phyloP scores from a whole-genome alignment of 306 rosid genomes.

The Castanopsis chinensis region DNA sequence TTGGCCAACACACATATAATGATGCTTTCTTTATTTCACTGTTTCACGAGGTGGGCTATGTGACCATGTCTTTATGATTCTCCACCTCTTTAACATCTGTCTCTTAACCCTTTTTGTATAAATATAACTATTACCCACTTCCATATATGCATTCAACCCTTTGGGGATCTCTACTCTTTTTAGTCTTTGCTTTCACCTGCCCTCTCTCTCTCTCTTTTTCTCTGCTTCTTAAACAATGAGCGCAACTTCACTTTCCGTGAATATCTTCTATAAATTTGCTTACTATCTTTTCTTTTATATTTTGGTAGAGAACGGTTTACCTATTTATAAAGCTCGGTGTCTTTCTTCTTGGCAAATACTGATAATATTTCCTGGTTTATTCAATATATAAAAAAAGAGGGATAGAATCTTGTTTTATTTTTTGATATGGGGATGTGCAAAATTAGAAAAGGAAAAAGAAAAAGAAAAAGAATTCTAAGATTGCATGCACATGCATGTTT shows the following conservation, averaged over 20 bases:
- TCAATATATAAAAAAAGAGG: background rate
- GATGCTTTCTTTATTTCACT: conserved; percentile 34
- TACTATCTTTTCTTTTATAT: background rate
- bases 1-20: background rate
- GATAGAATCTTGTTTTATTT: too few species aligned
- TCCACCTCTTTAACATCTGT: conserved; percentile 6
- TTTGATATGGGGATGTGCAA: too few species aligned
- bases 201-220: background rate
- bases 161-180: too few species aligned
- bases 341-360: background rate
- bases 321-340: background rate
- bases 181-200: background rate
- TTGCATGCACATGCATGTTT: too few species aligned
- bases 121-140: background rate
- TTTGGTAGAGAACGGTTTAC: background rate
- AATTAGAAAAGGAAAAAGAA: too few species aligned
- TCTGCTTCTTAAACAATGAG: background rate
- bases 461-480: background rate
- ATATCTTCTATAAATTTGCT: background rate
- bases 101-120: conserved; percentile 1
- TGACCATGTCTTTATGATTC: conserved; percentile 11
- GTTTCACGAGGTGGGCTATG: conserved; percentile 28
- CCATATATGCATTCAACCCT: background rate
- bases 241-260: background rate
- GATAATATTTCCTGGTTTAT: background rate